A percentile compares a stretch with the other conserved stretches of the same genome.
These are phyloP conservation scores for Trichosporon faecale DNA, from an alignment of 1,284 basidiomycete genomes.

Conservation along the genomic window DNA sequence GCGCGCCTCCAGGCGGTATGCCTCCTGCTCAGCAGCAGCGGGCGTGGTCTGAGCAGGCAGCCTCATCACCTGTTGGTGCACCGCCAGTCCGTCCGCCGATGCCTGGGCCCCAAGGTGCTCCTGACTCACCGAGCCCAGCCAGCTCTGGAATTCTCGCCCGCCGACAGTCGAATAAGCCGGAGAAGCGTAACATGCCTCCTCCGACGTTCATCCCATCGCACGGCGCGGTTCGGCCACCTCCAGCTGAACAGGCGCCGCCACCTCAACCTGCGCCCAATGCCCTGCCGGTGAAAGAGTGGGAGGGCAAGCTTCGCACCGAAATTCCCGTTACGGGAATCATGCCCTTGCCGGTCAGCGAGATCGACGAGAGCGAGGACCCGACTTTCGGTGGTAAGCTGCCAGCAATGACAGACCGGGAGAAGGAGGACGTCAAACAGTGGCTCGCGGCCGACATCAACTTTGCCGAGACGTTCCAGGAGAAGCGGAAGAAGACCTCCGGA, in stretches of 20 bases:
- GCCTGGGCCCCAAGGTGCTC: not conserved
- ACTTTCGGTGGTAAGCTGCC: conserved; percentile 58
- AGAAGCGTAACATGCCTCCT: conserved; percentile 36
- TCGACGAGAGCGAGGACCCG: conserved; percentile 52
- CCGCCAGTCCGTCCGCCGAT: conserved; percentile 13
- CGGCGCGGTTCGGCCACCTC: conserved; percentile 19
- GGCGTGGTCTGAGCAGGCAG: not conserved
- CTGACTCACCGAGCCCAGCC: conserved; percentile 14
- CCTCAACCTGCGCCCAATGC: conserved; percentile 4
- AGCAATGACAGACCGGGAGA: conserved; percentile 57
- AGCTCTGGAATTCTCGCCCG: conserved; percentile 14
- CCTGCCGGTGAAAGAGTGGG: conserved; percentile 49
- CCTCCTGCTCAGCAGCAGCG: not conserved
- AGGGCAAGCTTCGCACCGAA: conserved; percentile 56
- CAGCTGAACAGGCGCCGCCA: conserved; percentile 12
- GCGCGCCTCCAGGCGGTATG: conserved; percentile 13
- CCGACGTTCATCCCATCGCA: conserved; percentile 40
- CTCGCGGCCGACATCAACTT: conserved; percentile 58
- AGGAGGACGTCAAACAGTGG: conserved; percentile 57
- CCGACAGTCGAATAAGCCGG: conserved; percentile 16
- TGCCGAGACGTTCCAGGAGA: conserved; percentile 39
- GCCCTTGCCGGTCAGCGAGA: conserved; percentile 59
- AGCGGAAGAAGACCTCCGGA: conserved; percentile 36
- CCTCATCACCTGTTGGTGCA: not conserved
- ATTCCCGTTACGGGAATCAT: conserved; percentile 64